phyloP scores from a whole-genome alignment of 106 monocot genomes.

The Phalaenopsis aphrodite region DNA sequence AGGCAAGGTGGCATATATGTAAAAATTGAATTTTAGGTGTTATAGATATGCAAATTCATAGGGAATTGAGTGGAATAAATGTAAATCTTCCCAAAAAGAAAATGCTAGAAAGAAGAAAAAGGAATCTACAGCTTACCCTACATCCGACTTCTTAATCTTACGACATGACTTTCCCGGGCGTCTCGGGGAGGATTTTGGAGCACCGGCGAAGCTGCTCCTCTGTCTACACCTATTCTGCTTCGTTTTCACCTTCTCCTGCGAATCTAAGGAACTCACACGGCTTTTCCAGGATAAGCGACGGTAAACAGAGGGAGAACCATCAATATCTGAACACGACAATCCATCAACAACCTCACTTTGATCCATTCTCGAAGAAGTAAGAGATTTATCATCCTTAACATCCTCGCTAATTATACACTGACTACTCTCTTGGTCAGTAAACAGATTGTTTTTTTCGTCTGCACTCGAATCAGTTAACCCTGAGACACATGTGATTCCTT shows the following conservation, averaged over 20 bases:
- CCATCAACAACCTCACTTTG: conserved; percentile 53
- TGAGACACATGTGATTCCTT: conserved; percentile 40
- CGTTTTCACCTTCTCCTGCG: conserved; percentile 35
- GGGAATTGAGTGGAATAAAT: too few species aligned
- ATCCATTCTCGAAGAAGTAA: conserved; percentile 23
- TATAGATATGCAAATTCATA: too few species aligned
- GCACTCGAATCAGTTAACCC: conserved; percentile 59
- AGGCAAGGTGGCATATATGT: too few species aligned
- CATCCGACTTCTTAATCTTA: conserved; percentile 42
- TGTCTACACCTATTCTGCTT: conserved; percentile 53
- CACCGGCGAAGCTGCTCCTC: conserved; percentile 20
- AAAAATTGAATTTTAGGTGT: too few species aligned
- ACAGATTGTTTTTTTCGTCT: conserved; percentile 35
- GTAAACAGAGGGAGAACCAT: conserved; percentile 22
- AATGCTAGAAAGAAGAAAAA: background rate
- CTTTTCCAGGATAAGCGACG: conserved; percentile 75
- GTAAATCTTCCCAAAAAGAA: too few species aligned
- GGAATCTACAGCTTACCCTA: conserved; percentile 22
- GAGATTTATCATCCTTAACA: conserved; percentile 29
- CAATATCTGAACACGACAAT: conserved; percentile 47
- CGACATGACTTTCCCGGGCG: conserved; percentile 75
- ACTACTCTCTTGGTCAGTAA: conserved; percentile 34
- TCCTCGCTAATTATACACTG: conserved; percentile 7
- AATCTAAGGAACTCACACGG: conserved; percentile 26
- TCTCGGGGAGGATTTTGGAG: conserved; percentile 39